Conservation (phyloP, 2,329 filamentous ascomycete genomes). For the Alternaria angustiovoidea region DNA sequence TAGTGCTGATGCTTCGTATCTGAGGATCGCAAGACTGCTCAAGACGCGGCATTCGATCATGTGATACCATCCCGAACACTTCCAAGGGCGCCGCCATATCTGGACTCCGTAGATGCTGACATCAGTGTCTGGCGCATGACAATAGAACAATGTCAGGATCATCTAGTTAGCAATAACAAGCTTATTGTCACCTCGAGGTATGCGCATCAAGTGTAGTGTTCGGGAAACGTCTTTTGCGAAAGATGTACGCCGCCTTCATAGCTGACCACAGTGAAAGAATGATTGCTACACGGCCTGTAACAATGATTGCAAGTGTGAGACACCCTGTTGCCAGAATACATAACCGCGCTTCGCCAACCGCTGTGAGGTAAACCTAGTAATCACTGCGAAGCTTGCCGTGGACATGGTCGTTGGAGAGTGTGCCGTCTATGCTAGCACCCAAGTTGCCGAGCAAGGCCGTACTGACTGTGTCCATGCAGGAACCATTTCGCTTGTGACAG, state of each 20-base stretch:
- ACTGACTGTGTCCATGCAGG: constrained; percentile 3
- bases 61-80: background rate
- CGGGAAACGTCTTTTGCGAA: background rate
- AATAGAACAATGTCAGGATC: background rate
- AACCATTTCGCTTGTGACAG: constrained; percentile 9
- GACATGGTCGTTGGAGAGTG: background rate
- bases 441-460: constrained; percentile 1
- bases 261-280: background rate
- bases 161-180: background rate
- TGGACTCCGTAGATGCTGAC: background rate
- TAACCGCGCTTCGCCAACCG: background rate
- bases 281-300: background rate
- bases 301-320: background rate
- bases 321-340: background rate
- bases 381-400: background rate
- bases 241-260: background rate
- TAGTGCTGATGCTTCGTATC: constrained; percentile 2
- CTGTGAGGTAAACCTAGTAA: no score
- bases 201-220: background rate
- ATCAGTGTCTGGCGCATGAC: background rate
- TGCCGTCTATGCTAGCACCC: background rate
- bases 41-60: background rate
- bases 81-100: background rate
- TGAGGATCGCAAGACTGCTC: background rate
- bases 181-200: background rate